phyloP scores from a whole-genome alignment of 2,329 filamentous ascomycete genomes.

The Ophiostoma populinum region DNA sequence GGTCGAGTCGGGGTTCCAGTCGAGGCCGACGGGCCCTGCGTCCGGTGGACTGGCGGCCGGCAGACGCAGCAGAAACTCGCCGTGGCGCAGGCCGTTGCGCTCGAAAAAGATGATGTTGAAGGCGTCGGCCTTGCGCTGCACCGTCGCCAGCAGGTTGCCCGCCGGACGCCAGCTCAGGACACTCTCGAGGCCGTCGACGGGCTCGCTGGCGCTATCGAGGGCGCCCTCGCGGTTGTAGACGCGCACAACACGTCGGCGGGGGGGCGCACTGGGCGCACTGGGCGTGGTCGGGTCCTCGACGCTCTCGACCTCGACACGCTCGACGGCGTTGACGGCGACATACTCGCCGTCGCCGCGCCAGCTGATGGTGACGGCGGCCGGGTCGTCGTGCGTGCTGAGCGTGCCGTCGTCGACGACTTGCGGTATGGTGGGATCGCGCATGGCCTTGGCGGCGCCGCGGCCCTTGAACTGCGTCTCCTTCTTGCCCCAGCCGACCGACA shows the following conservation, averaged over 20 bases:
- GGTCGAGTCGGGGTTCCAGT: constrained; percentile 86
- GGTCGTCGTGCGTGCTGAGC: constrained; percentile 58
- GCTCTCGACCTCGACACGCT: constrained; percentile 19
- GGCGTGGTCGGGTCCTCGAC: no score
- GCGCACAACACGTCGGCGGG: constrained; percentile 58
- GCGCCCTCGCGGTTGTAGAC: constrained; percentile 82
- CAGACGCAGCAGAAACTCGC: constrained; percentile 64
- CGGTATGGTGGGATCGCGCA: constrained; percentile 86
- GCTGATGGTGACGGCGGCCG: constrained; percentile 48
- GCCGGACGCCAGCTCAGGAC: constrained; percentile 80
- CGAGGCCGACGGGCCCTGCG: constrained; percentile 42
- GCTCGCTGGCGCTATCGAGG: constrained; percentile 86
- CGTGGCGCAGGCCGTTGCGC: constrained; percentile 90
- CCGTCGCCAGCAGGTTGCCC: constrained; percentile 77
- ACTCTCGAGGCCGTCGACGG: constrained; percentile 78
- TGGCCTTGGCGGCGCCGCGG: constrained; percentile 66
- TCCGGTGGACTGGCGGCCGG: constrained; percentile 8
- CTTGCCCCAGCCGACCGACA: constrained; percentile 96
- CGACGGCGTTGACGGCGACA: constrained; percentile 70
- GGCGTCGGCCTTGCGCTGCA: constrained; percentile 41
- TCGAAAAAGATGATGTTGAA: constrained; percentile 89
- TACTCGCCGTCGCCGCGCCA: constrained; percentile 93
- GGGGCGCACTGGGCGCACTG: no score
- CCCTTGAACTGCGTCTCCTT: constrained; percentile 96
- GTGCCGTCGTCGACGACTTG: constrained; percentile 77